Base-by-base conservation (phyloP, 768 basidiomycete genomes). In the Termitomyces sp. region DNA sequence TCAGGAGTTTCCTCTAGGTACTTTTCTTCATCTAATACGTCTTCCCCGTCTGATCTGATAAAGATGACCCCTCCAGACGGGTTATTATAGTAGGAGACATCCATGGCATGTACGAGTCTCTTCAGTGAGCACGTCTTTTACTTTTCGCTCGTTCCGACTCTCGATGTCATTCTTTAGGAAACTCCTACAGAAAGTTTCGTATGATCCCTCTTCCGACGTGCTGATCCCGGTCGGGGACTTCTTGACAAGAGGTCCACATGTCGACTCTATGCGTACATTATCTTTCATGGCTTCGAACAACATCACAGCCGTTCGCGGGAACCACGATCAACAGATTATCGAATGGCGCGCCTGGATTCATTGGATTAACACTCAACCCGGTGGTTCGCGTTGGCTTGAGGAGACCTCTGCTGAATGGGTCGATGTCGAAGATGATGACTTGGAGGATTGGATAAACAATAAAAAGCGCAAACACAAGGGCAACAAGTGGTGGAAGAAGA, bases 261-360 rank as follows among this genome's bases (percentile, higher is more conserved):
- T 79, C 36, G 79, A 81, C n/a, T 88, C 90, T 0, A 70, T 87
- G 58, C 75, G 81, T 6, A 78, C 89, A 20, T 72, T 96, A 9
- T 71, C 76, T 7, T 91, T 82, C 70, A 79, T 97, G 79, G 72
- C 85, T 2, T 66, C 73, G 9, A 69, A 87, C 64, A 82, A 84
- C 51, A 76, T 93, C 43, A 80, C 80, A 24, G 94, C 93, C 16
- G 93, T 97, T 3, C 84, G 95, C 32, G 95, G 96, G 0, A 98
- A 98, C 69, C 93, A 98, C 67, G 95, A 98, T 73, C 93, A 98
- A 71, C 81, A 81, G 61, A 84, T 95, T 44, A 80, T 98, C 45
- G 90, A 96, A 73, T 97, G 95, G 95, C 79, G 86, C 26, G 75
- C 79, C 1, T 98, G 93, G 93, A 81, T 91, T 51, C 77, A 88